These are phyloP conservation scores for Monilinia fructigena DNA, from an alignment of 2,329 filamentous ascomycete genomes.

Conservation along the genomic window DNA sequence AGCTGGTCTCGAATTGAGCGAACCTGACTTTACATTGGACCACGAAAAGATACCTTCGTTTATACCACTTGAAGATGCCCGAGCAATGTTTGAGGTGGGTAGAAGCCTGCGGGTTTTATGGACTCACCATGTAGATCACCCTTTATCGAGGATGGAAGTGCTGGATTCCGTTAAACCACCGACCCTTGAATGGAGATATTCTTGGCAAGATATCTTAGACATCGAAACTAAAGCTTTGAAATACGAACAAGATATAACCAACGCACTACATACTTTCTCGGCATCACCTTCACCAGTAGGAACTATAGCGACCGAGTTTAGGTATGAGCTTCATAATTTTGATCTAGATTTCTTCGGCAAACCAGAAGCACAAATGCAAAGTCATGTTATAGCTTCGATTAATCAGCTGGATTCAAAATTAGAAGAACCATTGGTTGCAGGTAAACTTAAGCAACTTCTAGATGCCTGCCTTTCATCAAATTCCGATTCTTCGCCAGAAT, in stretches of 20 bases:
- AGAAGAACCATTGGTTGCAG: conserved; percentile 27
- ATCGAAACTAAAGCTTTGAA: conserved; percentile 59
- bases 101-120: conserved; percentile 72
- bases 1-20: conserved; percentile 55
- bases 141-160: conserved; percentile 56
- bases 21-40: conserved; percentile 62
- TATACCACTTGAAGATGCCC: conserved; percentile 66
- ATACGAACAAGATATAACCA: conserved; percentile 49
- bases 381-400: conserved; percentile 53
- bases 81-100: conserved; percentile 75
- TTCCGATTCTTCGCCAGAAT: conserved; percentile 12
- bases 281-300: neutral
- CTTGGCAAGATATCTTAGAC: conserved; percentile 65
- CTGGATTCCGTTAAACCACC: conserved; percentile 53
- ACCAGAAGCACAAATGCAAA: conserved; percentile 48
- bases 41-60: conserved; percentile 68
- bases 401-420: conserved; percentile 45
- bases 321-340: conserved; percentile 16
- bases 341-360: conserved; percentile 49
- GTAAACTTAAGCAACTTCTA: conserved; percentile 33
- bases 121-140: conserved; percentile 68
- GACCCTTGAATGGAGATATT: conserved; percentile 64
- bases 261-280: conserved; percentile 36
- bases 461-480: conserved; percentile 30
- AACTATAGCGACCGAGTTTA: neutral